Evolutionary conservation across 2,329 filamentous ascomycete genomes (phyloP), one percentile per base, ranked within the genome.

Genomic region (Cercospora sojina): DNA sequence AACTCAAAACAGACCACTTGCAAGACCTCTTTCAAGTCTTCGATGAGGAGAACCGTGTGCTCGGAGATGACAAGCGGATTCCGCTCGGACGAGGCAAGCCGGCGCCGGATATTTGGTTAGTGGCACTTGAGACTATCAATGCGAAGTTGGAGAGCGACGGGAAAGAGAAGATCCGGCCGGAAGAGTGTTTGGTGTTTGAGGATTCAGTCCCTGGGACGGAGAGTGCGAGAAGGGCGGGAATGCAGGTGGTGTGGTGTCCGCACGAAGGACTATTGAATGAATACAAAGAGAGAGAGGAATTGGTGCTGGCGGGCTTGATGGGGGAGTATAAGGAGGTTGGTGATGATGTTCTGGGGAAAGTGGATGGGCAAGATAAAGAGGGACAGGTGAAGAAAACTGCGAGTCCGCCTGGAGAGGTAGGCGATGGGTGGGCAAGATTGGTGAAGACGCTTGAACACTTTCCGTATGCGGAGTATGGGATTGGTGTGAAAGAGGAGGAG

Each of bases 171-270:
- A 89, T 99, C 69, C 83, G 77, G 62, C 92, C 93, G 0, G 90
- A 91, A 71, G 94, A 98, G 79, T 98, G 95, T 77, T 83, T 99
- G 16, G 95, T 98, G 0, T 98, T 99, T 74, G 95, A 99, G 80
- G 95, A 99, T 79, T 92, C 90, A 55, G 93, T 98, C 1, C 92
- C 93, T 0, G 95, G 95, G 3, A 92, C 97, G 2, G 95, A 99
- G 80, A 88, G 92, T 2, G 95, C 93, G 4, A 84, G 95, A 62
- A 87, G 95, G 71, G 95, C 95, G 0, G 94, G 94, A 0, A 98
- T 98, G 94, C 88, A 94, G 71, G 93, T 96, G 12, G 84, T 97
- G 1, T 99, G 95, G 95, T 90, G 88, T 72, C 95, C 95, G 25
- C 93, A 98, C 79, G 87, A 88, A 0, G 91, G 87, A 75, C 81